Conservation (phyloP, 345 rosid species). For the Murraya koenigii region DNA sequence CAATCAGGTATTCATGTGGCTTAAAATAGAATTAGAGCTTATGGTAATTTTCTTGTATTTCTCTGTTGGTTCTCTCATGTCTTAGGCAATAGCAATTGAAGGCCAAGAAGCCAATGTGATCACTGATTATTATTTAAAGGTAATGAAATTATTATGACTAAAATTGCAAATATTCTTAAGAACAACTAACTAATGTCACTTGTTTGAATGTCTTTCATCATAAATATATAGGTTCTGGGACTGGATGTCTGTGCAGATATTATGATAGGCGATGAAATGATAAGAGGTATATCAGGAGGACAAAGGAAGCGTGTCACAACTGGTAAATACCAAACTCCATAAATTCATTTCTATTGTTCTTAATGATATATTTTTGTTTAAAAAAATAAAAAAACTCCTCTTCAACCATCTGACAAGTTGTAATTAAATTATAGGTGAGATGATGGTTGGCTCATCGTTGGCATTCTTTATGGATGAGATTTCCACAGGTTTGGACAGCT, state of each 20-base stretch:
- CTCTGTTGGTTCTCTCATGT: not conserved
- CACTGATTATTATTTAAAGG: slow-evolving; percentile 61
- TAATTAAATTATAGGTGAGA: slow-evolving; percentile 44
- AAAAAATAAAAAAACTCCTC: not conserved
- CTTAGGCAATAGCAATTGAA: slow-evolving; percentile 45
- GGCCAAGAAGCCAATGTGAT: slow-evolving; percentile 48
- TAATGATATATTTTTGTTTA: not conserved
- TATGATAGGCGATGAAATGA: slow-evolving; percentile 48
- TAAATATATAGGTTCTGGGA: slow-evolving; percentile 49
- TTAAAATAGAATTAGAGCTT: too few species aligned
- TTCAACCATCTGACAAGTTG: not conserved
- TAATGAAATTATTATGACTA: not conserved
- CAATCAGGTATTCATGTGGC: not conserved
- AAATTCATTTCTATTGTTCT: not conserved
- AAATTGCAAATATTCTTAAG: not conserved
- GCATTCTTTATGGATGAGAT: slow-evolving; percentile 76
- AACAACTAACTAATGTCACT: not conserved
- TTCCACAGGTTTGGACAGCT: too few species aligned
- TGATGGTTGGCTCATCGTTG: slow-evolving; percentile 71
- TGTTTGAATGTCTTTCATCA: not conserved
- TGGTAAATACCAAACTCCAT: not conserved
- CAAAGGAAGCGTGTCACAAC: too few species aligned
- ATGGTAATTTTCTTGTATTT: not conserved
- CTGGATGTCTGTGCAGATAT: slow-evolving; percentile 64
- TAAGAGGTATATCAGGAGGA: too few species aligned